Percentiles rank a stretch among this genome's conserved stretches.
phyloP scores from a whole-genome alignment of 2,329 filamentous ascomycete species.

The Hirsutella thompsonii region DNA sequence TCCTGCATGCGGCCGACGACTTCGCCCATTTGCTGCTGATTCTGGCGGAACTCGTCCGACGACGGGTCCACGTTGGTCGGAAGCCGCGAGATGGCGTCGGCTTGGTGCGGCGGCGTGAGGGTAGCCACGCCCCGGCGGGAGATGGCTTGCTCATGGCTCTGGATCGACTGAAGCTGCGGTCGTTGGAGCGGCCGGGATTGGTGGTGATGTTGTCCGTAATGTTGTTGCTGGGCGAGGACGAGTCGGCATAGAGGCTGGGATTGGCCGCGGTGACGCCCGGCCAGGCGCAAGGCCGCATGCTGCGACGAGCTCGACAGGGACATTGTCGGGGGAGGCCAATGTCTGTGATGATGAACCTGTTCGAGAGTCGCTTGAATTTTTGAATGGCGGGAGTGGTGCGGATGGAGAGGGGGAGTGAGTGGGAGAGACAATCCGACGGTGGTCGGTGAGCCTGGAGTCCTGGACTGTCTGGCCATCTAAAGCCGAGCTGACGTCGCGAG shows the following conservation, averaged over 20 bases:
- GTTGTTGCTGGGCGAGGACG: not conserved
- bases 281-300: constrained; percentile 25
- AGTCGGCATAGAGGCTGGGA: not conserved
- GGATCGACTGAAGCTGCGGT: no score
- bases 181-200: no score
- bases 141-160: not conserved
- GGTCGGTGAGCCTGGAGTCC: not conserved
- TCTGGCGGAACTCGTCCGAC: constrained; percentile 70
- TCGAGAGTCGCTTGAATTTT: not conserved
- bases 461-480: no score
- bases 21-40: constrained; percentile 63
- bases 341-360: not conserved
- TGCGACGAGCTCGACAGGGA: constrained; percentile 32
- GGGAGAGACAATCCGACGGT: not conserved
- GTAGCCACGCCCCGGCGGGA: constrained; percentile 43
- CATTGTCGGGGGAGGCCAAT: constrained; percentile 23
- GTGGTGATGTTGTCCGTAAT: no score
- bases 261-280: constrained; percentile 15
- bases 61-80: constrained; percentile 64
- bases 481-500: not conserved
- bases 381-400: not conserved
- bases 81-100: constrained; percentile 68
- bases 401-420: not conserved
- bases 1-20: constrained; percentile 55
- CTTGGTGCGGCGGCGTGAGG: constrained; percentile 72